Conservation (phyloP, 768 basidiomycete species). For the Collybiopsis confluens region DNA sequence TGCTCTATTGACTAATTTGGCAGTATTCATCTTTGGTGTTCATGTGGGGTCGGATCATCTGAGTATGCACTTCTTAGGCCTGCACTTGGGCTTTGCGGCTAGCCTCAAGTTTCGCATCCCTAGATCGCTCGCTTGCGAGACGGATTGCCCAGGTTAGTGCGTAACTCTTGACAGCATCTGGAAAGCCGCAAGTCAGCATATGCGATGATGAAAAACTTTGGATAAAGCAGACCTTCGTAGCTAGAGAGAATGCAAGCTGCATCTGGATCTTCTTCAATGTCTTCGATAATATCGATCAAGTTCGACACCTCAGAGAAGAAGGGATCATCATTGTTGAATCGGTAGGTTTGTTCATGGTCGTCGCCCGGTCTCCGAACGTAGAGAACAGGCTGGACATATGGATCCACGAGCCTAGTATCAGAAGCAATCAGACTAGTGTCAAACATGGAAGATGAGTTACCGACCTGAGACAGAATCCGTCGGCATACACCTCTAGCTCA, state of each 20-base stretch:
- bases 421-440: conserved; percentile 6
- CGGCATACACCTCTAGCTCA: conserved; percentile 90
- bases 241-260: conserved; percentile 74
- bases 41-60: conserved; percentile 5
- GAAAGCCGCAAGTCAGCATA: too few species aligned
- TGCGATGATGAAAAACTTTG: neutral
- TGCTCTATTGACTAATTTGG: too few species aligned
- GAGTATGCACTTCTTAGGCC: neutral
- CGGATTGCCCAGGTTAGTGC: conserved; percentile 94
- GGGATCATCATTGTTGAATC: conserved; percentile 81
- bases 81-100: conserved; percentile 23
- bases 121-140: conserved; percentile 66
- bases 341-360: conserved; percentile 65
- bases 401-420: conserved; percentile 71
- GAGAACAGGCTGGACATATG: conserved; percentile 88
- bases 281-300: conserved; percentile 85
- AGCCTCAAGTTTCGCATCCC: conserved; percentile 38
- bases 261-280: conserved; percentile 83
- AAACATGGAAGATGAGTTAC: conserved; percentile 16
- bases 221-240: conserved; percentile 76
- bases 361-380: conserved; percentile 82
- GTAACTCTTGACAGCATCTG: conserved; percentile 85
- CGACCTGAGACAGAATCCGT: conserved; percentile 85
- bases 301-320: conserved; percentile 93
- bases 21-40: conserved; percentile 8